Evolutionary conservation across 148 eudicot genomes (phyloP), one percentile per base, ranked within the genome.

Genomic region (Rhododendron simsii): DNA sequence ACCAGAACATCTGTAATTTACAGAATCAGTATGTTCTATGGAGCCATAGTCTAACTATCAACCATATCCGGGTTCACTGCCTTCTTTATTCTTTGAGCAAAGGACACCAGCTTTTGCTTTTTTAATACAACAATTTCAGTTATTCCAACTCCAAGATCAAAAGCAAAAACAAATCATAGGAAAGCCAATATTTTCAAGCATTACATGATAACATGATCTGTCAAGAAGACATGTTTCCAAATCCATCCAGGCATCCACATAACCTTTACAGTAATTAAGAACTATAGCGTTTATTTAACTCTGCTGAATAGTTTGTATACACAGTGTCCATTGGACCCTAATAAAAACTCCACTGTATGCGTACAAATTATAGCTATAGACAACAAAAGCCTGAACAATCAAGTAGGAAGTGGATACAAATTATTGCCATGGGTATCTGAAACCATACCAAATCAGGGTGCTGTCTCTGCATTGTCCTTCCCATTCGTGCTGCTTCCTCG

Each of bases 401-500:
- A 82, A 23, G 21, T 39, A 44, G 69, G 67, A 83, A 45, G 33
- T 21, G 10, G 20, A 30, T 47, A 33, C n/a, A 18, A 18, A 75
- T 84, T 5, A 35, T 47, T 35, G 13, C 15, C 6, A 53, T 55
- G 39, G 26, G 67, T 61, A 82, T 30, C 30, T 50, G 74, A 51
- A 86, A 76, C 82, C 88, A 79, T 94, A 97, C 99, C 98, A 97
- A 88, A 85, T 97, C 92, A 78, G 98, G 98, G 4, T 84, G 89
- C 81, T 85, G 94, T 92, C 96, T 93, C 89, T 95, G 99, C 85
- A 88, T 87, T 90, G 85, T 92, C 91, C 99, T 91, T 85, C 98
- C 98, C 85, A 93, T 88, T 86, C 98, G 92, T 86, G 98, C 98
- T 76, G 99, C 99, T 93, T 95, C 99, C 91, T 97, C 99, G 0